phyloP scores from a whole-genome alignment of 306 rosid genomes.

The Canavalia ensiformis region DNA sequence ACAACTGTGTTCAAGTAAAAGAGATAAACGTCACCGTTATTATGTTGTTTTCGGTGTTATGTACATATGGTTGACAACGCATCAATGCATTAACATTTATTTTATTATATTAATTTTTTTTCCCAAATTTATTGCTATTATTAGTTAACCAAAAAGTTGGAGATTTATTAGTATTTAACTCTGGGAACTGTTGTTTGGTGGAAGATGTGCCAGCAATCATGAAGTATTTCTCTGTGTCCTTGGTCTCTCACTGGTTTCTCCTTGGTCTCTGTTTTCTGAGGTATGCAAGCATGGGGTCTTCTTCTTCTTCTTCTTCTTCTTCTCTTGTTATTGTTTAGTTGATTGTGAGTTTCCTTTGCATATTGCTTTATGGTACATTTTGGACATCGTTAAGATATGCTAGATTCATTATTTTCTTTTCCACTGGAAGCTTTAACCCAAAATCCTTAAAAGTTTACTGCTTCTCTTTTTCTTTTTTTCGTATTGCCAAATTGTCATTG shows the following conservation, averaged over 20 bases:
- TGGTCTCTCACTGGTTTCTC: slow-evolving; percentile 50
- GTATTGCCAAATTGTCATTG: slow-evolving; percentile 3
- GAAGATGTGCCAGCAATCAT: slow-evolving; percentile 47
- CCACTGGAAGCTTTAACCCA: slow-evolving; percentile 1
- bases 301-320: slow-evolving; percentile 30
- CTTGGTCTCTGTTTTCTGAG: slow-evolving; percentile 55
- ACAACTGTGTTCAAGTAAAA: slow-evolving; percentile 37
- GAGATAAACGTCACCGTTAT: slow-evolving; percentile 22
- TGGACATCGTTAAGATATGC: slow-evolving; percentile 32
- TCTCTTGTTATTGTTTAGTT: slow-evolving; percentile 29
- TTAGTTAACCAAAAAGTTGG: slow-evolving; percentile 1
- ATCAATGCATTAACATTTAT: slow-evolving; percentile 18
- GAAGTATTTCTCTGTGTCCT: slow-evolving; percentile 50
- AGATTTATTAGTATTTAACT: slow-evolving; percentile 44
- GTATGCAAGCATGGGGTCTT: slow-evolving; percentile 46
- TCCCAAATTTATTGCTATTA: neutral
- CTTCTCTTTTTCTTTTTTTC: neutral
- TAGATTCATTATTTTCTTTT: neutral
- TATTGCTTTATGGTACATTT: slow-evolving; percentile 43
- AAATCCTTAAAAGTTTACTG: slow-evolving; percentile 19
- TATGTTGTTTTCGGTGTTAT: neutral
- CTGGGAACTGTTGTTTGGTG: slow-evolving; percentile 43
- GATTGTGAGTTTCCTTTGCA: slow-evolving; percentile 32
- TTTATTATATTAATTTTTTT: neutral
- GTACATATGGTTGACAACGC: slow-evolving; percentile 27